These are phyloP conservation scores for Trebouxia sp. DNA, from an alignment of 139 green algal species.

Conservation along the genomic window DNA sequence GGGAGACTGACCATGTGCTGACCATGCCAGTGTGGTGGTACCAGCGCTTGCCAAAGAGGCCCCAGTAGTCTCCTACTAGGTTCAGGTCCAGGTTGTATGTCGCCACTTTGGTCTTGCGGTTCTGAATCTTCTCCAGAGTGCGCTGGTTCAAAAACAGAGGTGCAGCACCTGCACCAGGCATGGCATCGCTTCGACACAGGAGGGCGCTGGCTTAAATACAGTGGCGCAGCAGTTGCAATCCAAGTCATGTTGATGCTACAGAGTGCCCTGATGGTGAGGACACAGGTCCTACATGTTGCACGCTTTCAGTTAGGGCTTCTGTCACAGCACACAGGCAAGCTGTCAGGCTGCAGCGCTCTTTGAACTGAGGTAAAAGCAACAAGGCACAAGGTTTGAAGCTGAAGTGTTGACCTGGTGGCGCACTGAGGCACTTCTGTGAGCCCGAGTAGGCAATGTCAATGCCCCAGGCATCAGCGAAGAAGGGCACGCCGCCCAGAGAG, in stretches of 20 bases:
- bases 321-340: too few relatives aligned
- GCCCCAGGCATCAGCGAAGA: constrained; percentile 71
- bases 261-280: too few relatives aligned
- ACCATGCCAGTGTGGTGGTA: constrained; percentile 87
- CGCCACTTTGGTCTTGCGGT: constrained; percentile 73
- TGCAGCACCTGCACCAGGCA: constrained; percentile 49
- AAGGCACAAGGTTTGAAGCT: too few relatives aligned
- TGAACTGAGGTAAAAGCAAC: too few relatives aligned
- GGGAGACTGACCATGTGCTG: constrained; percentile 65
- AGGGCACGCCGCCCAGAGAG: constrained; percentile 82
- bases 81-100: constrained; percentile 89
- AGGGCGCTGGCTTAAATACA: neutral
- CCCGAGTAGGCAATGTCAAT: constrained; percentile 88
- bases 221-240: too few relatives aligned
- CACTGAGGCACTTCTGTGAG: constrained; percentile 88
- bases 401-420: constrained; percentile 58
- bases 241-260: too few relatives aligned
- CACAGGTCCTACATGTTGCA: too few relatives aligned
- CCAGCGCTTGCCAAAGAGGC: constrained; percentile 72
- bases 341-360: too few relatives aligned
- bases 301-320: too few relatives aligned
- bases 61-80: constrained; percentile 65
- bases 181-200: neutral
- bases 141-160: constrained; percentile 76
- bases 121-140: constrained; percentile 76